phyloP scores from a whole-genome alignment of 768 basidiomycete species.

The Auriscalpium vulgare region DNA sequence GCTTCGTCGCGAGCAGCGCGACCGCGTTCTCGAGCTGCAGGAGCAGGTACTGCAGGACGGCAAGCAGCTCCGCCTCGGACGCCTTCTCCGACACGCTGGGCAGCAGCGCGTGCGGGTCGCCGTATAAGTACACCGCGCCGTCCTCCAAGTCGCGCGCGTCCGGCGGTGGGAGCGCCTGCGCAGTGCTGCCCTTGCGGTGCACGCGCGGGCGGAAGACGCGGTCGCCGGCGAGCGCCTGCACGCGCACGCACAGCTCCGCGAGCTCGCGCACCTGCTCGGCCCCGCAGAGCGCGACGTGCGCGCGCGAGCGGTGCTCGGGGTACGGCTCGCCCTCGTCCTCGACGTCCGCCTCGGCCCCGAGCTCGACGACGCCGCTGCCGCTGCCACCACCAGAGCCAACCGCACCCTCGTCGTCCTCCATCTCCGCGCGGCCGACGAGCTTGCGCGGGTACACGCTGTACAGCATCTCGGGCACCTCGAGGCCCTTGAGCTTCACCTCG shows the following conservation, averaged over 20 bases:
- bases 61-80: conserved; percentile 63
- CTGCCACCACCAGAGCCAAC: neutral
- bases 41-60: conserved; percentile 69
- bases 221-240: conserved; percentile 66
- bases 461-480: conserved; percentile 84
- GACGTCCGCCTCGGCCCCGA: neutral
- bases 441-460: conserved; percentile 77
- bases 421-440: conserved; percentile 62
- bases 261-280: conserved; percentile 71
- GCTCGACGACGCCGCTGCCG: neutral
- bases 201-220: conserved; percentile 12
- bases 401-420: conserved; percentile 30
- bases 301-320: conserved; percentile 36
- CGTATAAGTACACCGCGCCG: conserved; percentile 2
- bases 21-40: conserved; percentile 68
- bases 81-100: conserved; percentile 65
- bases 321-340: conserved; percentile 22
- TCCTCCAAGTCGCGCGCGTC: neutral
- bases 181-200: conserved; percentile 12
- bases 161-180: conserved; percentile 16
- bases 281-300: conserved; percentile 41
- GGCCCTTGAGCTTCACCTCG: conserved; percentile 88
- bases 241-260: conserved; percentile 62
- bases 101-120: conserved; percentile 48
- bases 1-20: conserved; percentile 3